These are phyloP conservation scores for Mycogone perniciosa DNA, from an alignment of 2,329 filamentous ascomycete genomes.

Conservation along the genomic window DNA sequence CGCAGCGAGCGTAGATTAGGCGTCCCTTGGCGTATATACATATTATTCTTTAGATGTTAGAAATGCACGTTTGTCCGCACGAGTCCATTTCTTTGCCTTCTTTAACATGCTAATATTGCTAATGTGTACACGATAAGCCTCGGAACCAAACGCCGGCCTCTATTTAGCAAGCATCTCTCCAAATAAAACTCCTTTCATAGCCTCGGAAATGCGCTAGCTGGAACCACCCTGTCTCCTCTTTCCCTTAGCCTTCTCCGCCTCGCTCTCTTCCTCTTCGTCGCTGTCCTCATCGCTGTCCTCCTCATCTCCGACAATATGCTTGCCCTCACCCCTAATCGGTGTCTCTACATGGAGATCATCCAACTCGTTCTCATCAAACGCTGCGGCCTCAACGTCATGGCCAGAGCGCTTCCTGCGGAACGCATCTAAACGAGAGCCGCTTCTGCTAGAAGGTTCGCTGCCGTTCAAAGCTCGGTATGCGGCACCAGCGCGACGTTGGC, in stretches of 20 bases:
- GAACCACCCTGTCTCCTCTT: not conserved
- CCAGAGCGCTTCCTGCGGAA: slow-evolving; percentile 41
- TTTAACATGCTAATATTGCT: not conserved
- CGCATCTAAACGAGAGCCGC: slow-evolving; percentile 36
- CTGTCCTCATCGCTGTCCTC: slow-evolving; percentile 47
- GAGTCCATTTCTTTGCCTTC: not conserved
- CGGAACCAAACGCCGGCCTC: not conserved
- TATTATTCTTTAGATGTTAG: slow-evolving; percentile 2
- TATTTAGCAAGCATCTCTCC: not conserved
- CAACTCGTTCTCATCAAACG: slow-evolving; percentile 61
- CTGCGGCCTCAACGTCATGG: slow-evolving; percentile 55
- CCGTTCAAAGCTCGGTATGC: slow-evolving; percentile 48
- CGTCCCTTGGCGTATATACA: slow-evolving; percentile 3
- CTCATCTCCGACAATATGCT: slow-evolving; percentile 53
- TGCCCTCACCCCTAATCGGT: slow-evolving; percentile 37
- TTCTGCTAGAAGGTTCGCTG: slow-evolving; percentile 28
- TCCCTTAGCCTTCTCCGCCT: not conserved
- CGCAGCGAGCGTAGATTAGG: slow-evolving; percentile 2
- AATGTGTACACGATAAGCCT: not conserved
- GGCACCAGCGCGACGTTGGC: slow-evolving; percentile 48
- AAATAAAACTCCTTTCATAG: not conserved
- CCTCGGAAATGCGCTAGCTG: not conserved
- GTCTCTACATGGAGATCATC: slow-evolving; percentile 52
- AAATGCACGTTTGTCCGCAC: not conserved
- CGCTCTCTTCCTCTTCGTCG: slow-evolving; percentile 31